Conservation (phyloP, 1,284 basidiomycete genomes). For the Microstroma glucosiphilum region DNA sequence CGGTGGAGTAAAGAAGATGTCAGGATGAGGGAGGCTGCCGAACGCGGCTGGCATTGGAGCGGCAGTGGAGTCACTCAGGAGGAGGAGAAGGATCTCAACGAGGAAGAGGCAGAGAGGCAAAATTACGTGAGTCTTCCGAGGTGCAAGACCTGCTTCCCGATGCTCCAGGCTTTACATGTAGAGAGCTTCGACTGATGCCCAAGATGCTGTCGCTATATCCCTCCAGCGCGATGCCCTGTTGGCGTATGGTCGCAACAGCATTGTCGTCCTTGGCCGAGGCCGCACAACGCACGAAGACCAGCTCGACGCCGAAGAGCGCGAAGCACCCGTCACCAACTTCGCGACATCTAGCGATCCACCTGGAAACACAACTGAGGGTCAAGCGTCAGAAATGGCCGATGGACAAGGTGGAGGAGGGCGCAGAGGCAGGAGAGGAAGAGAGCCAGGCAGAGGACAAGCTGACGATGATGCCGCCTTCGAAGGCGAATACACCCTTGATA, state of each 20-base stretch:
- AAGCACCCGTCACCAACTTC: neutral
- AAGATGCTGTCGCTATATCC: neutral
- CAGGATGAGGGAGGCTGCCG: neutral
- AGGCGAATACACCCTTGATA: neutral
- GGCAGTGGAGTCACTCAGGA: neutral
- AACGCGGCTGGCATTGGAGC: neutral
- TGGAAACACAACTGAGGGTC: neutral
- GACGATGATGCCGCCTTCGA: constrained; percentile 1
- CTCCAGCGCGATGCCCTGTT: constrained; percentile 1
- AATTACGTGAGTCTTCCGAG: neutral
- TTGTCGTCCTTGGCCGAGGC: neutral
- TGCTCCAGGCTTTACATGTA: too few relatives aligned
- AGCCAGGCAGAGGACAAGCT: neutral
- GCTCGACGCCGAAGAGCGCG: neutral
- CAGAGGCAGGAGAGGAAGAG: neutral
- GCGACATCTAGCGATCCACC: neutral
- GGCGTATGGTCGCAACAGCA: neutral
- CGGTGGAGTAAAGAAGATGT: neutral
- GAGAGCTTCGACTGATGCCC: neutral
- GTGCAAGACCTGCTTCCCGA: too few relatives aligned
- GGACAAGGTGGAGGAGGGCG: neutral
- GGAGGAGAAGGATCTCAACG: constrained; percentile 1
- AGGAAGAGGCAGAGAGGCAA: neutral
- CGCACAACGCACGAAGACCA: neutral
- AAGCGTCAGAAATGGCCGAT: constrained; percentile 3